Conservation (phyloP, 78 protist genomes). For the slime mould (Dictyostelium discoideum) region dicty_2.7 NC_007088.5:921001-921500, state of each 20-base stretch:
- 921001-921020: too few relatives aligned
- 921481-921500: slow-evolving; percentile 7
- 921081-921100: neutral
- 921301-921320: neutral
- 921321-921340: slow-evolving; percentile 20
- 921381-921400: neutral
- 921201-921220: neutral
- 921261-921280: neutral
- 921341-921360: slow-evolving; percentile 13
- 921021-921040: neutral
- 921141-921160: neutral
- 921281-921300: neutral
- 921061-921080: neutral
- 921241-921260: neutral
- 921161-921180: neutral
- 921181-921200: neutral
- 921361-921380: too few relatives aligned
- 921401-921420: neutral
- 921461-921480: neutral
- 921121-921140: neutral
- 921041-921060: neutral
- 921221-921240: neutral
- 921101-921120: neutral
- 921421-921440: neutral
- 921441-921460: neutral